Evolutionary conservation across 1,284 basidiomycete species (phyloP).

Genomic region (Tylopilus sp.): DNA sequence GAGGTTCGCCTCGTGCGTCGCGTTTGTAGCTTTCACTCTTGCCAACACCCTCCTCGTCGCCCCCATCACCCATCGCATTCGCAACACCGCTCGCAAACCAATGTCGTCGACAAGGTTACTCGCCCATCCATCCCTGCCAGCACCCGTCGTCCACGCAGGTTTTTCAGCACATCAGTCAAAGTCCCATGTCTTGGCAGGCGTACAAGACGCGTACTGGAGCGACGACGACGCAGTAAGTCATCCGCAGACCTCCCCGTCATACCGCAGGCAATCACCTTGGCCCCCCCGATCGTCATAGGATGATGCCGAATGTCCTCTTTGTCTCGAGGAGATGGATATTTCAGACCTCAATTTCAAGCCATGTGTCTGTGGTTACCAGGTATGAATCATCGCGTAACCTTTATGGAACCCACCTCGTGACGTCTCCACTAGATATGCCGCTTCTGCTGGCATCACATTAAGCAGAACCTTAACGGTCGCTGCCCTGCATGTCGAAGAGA

Average conservation of each 20-base stretch:
- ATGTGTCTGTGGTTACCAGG: constrained; percentile 98
- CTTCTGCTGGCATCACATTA: constrained; percentile 99
- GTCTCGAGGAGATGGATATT: constrained; percentile 98
- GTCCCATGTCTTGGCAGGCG: constrained; percentile 79
- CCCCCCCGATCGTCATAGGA: constrained; percentile 55
- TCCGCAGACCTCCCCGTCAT: neutral
- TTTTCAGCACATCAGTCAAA: constrained; percentile 72
- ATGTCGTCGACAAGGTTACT: constrained; percentile 49
- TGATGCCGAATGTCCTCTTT: constrained; percentile 96
- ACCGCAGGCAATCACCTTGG: constrained; percentile 13
- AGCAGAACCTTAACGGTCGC: constrained; percentile 91
- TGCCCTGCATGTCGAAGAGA: constrained; percentile 96
- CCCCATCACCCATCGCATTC: constrained; percentile 13
- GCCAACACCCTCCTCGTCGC: constrained; percentile 8
- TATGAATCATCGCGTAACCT: constrained; percentile 35
- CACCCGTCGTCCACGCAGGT: constrained; percentile 65
- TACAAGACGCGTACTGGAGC: constrained; percentile 98
- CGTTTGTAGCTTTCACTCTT: constrained; percentile 22
- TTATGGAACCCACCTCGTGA: constrained; percentile 13
- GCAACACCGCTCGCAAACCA: neutral
- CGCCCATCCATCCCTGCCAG: constrained; percentile 59
- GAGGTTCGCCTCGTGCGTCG: constrained; percentile 26
- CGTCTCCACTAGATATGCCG: constrained; percentile 79
- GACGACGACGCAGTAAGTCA: constrained; percentile 79
- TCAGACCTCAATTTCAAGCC: constrained; percentile 99